A percentile compares a stretch with the other conserved stretches of the same genome.
phyloP scores from a whole-genome alignment of 83 land plant genomes.

The Thuja plicata region DNA sequence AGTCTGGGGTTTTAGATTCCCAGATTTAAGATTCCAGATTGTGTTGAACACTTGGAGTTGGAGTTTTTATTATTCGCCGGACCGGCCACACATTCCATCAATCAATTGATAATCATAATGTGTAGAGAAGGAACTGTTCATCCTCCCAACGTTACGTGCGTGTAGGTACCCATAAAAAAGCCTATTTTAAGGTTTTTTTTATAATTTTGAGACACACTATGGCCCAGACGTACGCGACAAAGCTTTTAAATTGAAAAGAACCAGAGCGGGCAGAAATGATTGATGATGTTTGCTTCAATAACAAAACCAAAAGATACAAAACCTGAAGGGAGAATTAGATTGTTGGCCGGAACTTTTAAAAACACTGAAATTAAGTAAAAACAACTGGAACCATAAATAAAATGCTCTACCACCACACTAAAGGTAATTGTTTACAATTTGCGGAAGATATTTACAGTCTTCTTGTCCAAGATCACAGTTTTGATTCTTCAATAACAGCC shows the following conservation, averaged over 20 bases:
- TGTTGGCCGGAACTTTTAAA: neutral
- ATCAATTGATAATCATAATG: neutral
- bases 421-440: neutral
- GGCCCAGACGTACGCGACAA: slow-evolving; percentile 10
- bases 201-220: neutral
- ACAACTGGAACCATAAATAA: neutral
- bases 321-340: neutral
- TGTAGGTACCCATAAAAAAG: neutral
- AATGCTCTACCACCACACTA: slow-evolving; percentile 11
- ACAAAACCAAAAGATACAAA: slow-evolving; percentile 4
- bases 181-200: neutral
- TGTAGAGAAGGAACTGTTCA: neutral
- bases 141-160: neutral
- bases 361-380: neutral
- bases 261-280: neutral
- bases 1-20: slow-evolving; percentile 11
- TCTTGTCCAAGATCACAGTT: neutral
- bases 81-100: slow-evolving; percentile 1
- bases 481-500: neutral
- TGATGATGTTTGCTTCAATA: slow-evolving; percentile 8
- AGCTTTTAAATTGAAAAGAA: neutral
- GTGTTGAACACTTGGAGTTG: neutral
- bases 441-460: slow-evolving; percentile 1
- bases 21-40: neutral
- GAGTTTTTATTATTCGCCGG: neutral